Base-by-base conservation (phyloP, 257 asterid genomes). In the Solanum clarkiae region DNA sequence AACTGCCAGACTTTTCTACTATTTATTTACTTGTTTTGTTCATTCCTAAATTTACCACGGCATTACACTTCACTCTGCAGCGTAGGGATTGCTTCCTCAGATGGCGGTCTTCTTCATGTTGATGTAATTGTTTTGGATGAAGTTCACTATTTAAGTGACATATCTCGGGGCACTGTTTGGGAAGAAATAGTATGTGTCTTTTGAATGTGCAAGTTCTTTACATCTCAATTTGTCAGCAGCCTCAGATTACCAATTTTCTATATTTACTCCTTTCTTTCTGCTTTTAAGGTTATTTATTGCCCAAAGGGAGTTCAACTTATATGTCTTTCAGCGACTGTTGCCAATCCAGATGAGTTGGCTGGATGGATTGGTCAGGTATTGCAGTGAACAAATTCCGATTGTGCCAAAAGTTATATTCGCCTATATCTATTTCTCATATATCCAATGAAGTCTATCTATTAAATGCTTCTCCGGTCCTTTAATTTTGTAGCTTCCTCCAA, bases 351-450 rank as follows among this genome's bases (percentile, higher is more conserved):
- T 89, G 99, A 97, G 94, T 88, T 97, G 93, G 97, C 97, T 65
- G 98, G 99, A 89, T 97, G 99, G 99, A 95, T 97, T 87, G 94
- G 97, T 87, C 97, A 97, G 98, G 99, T 97, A 94, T 86, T 86
- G 47, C 90, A 84, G 74, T 89, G 80, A 80, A 85, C 82, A 84
- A 80, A 88, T 63, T 69, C 69, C 32, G 60, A 68, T 81, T 74
- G 75, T 80, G 53, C 88, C 84, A 26, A 81, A 71, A 49, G 36
- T 63, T 59, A 55, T 63, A 59, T 60, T 72, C 40, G 60, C 14
- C 60, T 29, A n/a, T 83, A 44, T 47, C 70, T 11, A 45, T 82
- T 44, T 62, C 63, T 44, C 53, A 20, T 20, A 84, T 69, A 54
- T 49, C 6, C 32, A 59, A 22, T 53, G 51, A 36, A 84, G 54